phyloP scores from a whole-genome alignment of 228 moss, liverwort and hornwort species.

The Sphagnum magellanicum region DNA sequence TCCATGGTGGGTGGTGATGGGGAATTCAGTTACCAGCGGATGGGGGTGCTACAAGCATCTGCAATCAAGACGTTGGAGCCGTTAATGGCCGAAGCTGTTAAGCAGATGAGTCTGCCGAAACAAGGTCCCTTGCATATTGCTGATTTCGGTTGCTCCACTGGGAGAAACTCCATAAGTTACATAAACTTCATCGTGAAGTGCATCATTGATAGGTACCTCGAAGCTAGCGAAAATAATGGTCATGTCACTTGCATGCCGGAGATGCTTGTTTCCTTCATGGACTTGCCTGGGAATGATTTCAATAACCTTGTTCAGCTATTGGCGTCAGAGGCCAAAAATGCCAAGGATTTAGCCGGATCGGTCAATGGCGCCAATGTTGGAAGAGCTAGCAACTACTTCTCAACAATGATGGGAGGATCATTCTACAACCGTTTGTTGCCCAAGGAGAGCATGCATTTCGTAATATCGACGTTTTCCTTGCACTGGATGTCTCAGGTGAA shows the following conservation, averaged over 20 bases:
- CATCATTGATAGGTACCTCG: slow-evolving; percentile 14
- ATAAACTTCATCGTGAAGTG: slow-evolving; percentile 12
- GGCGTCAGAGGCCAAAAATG: neutral
- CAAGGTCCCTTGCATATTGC: slow-evolving; percentile 15
- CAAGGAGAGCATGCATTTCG: slow-evolving; percentile 29
- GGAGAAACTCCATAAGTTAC: slow-evolving; percentile 30
- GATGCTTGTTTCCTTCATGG: slow-evolving; percentile 33
- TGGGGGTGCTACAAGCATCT: slow-evolving; percentile 29
- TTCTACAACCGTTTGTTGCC: slow-evolving; percentile 39
- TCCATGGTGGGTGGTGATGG: slow-evolving; percentile 40
- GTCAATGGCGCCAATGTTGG: too few relatives aligned
- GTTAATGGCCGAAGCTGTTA: slow-evolving; percentile 17
- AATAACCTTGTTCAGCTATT: slow-evolving; percentile 35
- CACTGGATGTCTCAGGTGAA: slow-evolving; percentile 46
- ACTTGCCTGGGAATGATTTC: slow-evolving; percentile 41
- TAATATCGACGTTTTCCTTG: slow-evolving; percentile 26
- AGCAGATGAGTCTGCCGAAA: slow-evolving; percentile 14
- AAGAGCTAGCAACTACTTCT: slow-evolving; percentile 12
- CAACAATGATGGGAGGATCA: slow-evolving; percentile 31
- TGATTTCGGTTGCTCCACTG: slow-evolving; percentile 40
- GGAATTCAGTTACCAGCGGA: slow-evolving; percentile 42
- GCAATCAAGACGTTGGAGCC: slow-evolving; percentile 16
- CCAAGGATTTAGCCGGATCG: too few relatives aligned
- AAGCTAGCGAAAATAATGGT: neutral
- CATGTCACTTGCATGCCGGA: slow-evolving; percentile 19